These are phyloP conservation scores for Curvularia hawaiiensis DNA, from an alignment of 2,329 filamentous ascomycete species.

Conservation along the genomic window DNA sequence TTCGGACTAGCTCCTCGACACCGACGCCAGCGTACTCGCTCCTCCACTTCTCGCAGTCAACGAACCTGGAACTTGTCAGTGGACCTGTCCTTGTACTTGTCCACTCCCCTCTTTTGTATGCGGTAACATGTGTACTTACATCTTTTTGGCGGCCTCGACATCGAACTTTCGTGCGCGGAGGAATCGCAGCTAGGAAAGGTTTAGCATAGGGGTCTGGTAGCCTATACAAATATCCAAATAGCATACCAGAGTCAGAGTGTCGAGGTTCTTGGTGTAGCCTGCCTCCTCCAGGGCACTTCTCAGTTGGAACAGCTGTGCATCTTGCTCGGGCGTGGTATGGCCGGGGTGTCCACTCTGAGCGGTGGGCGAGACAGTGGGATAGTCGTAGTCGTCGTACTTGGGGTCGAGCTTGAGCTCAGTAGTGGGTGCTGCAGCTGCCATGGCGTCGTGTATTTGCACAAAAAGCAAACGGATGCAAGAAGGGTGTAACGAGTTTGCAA, in stretches of 20 bases:
- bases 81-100: neutral
- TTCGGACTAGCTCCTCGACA: constrained; percentile 79
- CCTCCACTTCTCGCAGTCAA: constrained; percentile 90
- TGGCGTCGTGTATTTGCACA: constrained; percentile 22
- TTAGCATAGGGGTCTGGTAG: constrained; percentile 24
- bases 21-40: constrained; percentile 70
- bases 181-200: constrained; percentile 72
- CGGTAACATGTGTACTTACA: constrained; percentile 64
- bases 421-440: constrained; percentile 35
- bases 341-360: constrained; percentile 81
- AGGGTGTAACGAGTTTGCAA: constrained; percentile 8
- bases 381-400: constrained; percentile 98
- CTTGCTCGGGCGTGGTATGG: constrained; percentile 82
- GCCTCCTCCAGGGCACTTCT: constrained; percentile 81
- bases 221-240: neutral
- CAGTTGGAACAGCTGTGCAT: constrained; percentile 87
- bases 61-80: constrained; percentile 69
- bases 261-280: constrained; percentile 82
- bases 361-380: constrained; percentile 76
- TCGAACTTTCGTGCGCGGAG: constrained; percentile 95
- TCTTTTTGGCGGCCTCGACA: constrained; percentile 79
- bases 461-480: constrained; percentile 11
- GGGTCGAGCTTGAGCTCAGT: constrained; percentile 65
- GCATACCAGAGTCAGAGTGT: constrained; percentile 86
- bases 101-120: neutral